Evolutionary conservation across 305 asterid species (phyloP).

Genomic region (Petunia hybrid): DNA sequence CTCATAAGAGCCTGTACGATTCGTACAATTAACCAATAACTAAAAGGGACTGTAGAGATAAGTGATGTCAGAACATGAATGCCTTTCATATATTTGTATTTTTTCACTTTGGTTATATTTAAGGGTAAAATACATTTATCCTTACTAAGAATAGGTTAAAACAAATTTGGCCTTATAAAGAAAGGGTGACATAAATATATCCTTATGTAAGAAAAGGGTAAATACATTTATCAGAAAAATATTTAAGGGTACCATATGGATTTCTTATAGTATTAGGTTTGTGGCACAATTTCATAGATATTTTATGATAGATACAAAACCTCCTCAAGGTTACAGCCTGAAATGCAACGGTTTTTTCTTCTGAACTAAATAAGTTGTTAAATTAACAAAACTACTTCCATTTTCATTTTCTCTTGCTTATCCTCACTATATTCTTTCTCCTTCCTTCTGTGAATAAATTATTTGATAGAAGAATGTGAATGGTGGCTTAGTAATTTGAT

Average conservation of each 20-base stretch:
- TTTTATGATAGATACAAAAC: conserved; percentile 3
- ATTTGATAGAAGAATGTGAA: no score
- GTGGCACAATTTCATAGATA: background rate
- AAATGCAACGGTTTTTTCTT: conserved; percentile 1
- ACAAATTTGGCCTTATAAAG: background rate
- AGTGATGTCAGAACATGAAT: background rate
- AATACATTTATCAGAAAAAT: background rate
- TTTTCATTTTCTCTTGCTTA: no score
- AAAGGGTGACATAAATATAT: background rate
- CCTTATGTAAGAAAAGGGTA: background rate
- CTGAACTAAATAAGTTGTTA: background rate
- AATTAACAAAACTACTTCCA: no score
- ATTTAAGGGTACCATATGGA: background rate
- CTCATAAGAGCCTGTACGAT: background rate
- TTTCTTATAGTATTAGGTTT: background rate
- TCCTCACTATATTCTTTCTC: no score
- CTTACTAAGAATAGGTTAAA: background rate
- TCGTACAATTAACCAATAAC: background rate
- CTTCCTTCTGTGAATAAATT: no score
- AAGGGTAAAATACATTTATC: background rate
- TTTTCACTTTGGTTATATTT: background rate
- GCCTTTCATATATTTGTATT: background rate
- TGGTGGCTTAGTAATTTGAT: no score
- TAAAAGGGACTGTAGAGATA: background rate
- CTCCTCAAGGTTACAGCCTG: background rate